A percentile compares a stretch with the other conserved stretches of the same genome.
Conservation (phyloP, 2,329 filamentous ascomycete genomes). For the Biscogniauxia mediterranea region DNA sequence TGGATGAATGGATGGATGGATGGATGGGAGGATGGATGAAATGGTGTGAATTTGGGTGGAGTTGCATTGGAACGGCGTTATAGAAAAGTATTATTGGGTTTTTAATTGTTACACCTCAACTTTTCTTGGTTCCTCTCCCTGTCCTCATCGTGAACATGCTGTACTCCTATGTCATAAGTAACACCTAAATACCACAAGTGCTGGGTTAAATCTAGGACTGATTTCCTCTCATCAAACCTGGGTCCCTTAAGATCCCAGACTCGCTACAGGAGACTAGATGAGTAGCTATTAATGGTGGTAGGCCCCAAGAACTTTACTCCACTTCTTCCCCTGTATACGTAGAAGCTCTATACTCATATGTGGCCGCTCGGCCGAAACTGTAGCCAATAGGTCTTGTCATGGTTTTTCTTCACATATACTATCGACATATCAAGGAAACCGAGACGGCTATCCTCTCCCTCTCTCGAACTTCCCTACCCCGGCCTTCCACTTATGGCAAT, state of each 20-base stretch:
- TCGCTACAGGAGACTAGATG: too few species aligned
- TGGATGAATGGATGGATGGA: conserved; percentile 6
- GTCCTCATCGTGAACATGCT: neutral
- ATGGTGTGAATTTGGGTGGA: neutral
- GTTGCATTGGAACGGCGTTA: neutral
- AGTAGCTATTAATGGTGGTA: too few species aligned
- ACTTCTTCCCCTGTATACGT: too few species aligned
- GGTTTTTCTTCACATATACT: too few species aligned
- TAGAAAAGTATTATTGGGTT: too few species aligned
- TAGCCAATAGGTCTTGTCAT: neutral
- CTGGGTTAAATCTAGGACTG: too few species aligned
- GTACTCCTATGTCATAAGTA: too few species aligned
- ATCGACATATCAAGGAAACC: neutral
- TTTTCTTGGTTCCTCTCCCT: neutral
- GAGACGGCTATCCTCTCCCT: neutral
- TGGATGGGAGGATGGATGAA: conserved; percentile 6
- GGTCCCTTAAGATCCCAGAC: too few species aligned
- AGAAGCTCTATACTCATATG: neutral
- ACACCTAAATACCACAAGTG: too few species aligned
- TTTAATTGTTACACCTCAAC: neutral
- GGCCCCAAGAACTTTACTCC: too few species aligned
- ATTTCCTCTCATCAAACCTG: too few species aligned
- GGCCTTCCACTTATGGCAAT: neutral
- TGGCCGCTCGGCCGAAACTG: neutral
- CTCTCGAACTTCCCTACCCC: neutral